Evolutionary conservation across 129 eudicot species (phyloP), one percentile per base, ranked within the genome.

Genomic region (Pulicaria dysenterica): DNA sequence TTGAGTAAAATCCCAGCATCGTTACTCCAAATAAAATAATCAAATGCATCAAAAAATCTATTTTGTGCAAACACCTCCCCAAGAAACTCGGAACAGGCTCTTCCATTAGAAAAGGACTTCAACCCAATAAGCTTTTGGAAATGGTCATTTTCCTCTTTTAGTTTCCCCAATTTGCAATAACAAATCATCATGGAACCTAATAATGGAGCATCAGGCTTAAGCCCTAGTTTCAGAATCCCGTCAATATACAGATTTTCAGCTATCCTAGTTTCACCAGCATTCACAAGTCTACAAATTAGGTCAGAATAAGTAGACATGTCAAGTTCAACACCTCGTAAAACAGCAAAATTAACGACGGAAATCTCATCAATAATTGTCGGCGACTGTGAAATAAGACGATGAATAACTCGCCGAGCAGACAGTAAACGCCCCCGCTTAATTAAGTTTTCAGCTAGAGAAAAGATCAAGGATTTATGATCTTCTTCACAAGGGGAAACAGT

Each of bases 151-250:
- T 81, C 95, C 55, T 83, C 88, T 36, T 85, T 81, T 58, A 81
- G 13, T 56, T 73, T 80, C 54, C 86, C 86, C 47, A 88, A 80
- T 60, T 85, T 81, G 50, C 85, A 75, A 17, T 78, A 88, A 67
- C 88, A 83, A 76, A 85, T 51, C 58, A 67, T 67, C 88, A 88
- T 83, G 47, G 88, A 78, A 78, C 79, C 75, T 60, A 85, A 79
- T 48, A 85, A 60, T 7, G 50, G 41, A 3, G 69, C 70, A 6
- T 60, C 69, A 0, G 81, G 81, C 17, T 54, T 78, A 64, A 63
- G 11, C 56, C 88, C 87, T 51, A n/a, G 81, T 3, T 73, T 77
- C 48, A 85, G 45, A 44, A 83, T 24, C 40, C 69, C 75, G 59
- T 85, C 86, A 7, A 67, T n/a, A 65, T 80, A 88, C 41, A 83